Percentiles rank a stretch among this genome's conserved stretches.
Evolutionary conservation across 345 rosid species (phyloP).

Genomic region (Salix exigua): DNA sequence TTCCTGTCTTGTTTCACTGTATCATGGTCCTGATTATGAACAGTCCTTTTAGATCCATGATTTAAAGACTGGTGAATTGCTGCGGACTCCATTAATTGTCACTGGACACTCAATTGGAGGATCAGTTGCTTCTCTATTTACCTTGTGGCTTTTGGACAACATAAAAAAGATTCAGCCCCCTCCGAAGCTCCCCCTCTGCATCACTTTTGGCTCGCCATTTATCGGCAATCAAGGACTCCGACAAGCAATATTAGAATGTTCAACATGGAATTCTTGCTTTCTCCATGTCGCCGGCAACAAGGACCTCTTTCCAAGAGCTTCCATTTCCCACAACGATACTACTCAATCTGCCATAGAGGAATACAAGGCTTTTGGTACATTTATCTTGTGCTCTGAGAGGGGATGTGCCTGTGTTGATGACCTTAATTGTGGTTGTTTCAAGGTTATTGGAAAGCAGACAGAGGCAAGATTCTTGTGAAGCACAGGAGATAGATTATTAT

Average conservation of each 20-base stretch:
- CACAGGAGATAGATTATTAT: conserved; percentile 18
- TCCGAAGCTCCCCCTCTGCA: conserved; percentile 42
- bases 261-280: conserved; percentile 49
- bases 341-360: too few species aligned
- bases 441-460: conserved; percentile 14
- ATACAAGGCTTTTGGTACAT: conserved; percentile 58
- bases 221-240: conserved; percentile 39
- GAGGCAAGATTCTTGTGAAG: conserved; percentile 13
- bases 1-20: background rate
- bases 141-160: conserved; percentile 50
- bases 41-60: conserved; percentile 6
- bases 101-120: conserved; percentile 56
- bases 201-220: conserved; percentile 67
- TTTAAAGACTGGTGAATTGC: background rate
- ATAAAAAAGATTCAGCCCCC: background rate
- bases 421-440: conserved; percentile 33
- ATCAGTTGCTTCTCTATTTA: conserved; percentile 63
- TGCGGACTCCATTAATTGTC: conserved; percentile 32
- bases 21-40: too few species aligned
- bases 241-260: conserved; percentile 22
- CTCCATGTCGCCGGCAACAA: conserved; percentile 41
- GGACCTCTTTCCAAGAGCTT: conserved; percentile 36
- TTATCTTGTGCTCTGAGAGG: conserved; percentile 34
- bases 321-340: conserved; percentile 1
- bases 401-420: conserved; percentile 46